These are phyloP conservation scores for Centaurea solstitialis DNA, from an alignment of 129 eudicot genomes.

Conservation along the genomic window DNA sequence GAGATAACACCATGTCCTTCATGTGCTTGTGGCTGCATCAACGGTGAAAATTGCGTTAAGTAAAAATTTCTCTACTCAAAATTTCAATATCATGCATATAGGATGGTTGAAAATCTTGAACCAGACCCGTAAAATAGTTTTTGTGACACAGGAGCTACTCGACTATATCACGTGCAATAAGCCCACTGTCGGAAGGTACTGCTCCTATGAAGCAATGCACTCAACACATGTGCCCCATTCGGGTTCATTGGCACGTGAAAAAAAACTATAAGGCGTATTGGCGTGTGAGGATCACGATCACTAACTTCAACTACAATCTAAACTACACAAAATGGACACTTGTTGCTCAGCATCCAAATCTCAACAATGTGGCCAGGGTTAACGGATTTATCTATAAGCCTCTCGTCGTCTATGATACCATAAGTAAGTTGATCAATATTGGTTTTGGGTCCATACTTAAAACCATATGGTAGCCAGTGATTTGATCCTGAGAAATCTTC, in stretches of 20 bases:
- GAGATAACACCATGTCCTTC: slow-evolving; percentile 53
- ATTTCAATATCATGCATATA: slow-evolving; percentile 5
- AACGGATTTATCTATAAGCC: slow-evolving; percentile 50
- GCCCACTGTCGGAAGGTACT: slow-evolving; percentile 5
- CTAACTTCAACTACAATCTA: slow-evolving; percentile 44
- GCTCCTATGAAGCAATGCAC: slow-evolving; percentile 43
- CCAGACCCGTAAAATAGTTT: not conserved
- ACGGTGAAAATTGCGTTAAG: slow-evolving; percentile 33
- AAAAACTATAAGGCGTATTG: slow-evolving; percentile 52
- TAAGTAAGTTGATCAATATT: slow-evolving; percentile 39
- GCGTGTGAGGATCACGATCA: slow-evolving; percentile 56
- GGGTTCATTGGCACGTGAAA: slow-evolving; percentile 73
- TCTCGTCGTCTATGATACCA: slow-evolving; percentile 35
- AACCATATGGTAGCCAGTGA: not conserved
- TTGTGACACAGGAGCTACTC: slow-evolving; percentile 31
- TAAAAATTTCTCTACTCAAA: slow-evolving; percentile 20
- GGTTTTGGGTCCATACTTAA: not conserved
- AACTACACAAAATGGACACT: slow-evolving; percentile 65
- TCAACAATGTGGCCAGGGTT: slow-evolving; percentile 46
- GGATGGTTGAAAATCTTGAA: not conserved
- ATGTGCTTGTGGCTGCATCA: slow-evolving; percentile 54
- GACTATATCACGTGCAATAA: not conserved
- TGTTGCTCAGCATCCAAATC: slow-evolving; percentile 66
- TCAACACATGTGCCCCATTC: slow-evolving; percentile 53
- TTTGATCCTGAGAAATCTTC: not conserved